These are phyloP conservation scores for Coemansia sp. DNA, from an alignment of 192 early-diverging fungal species.

Conservation along the genomic window DNA sequence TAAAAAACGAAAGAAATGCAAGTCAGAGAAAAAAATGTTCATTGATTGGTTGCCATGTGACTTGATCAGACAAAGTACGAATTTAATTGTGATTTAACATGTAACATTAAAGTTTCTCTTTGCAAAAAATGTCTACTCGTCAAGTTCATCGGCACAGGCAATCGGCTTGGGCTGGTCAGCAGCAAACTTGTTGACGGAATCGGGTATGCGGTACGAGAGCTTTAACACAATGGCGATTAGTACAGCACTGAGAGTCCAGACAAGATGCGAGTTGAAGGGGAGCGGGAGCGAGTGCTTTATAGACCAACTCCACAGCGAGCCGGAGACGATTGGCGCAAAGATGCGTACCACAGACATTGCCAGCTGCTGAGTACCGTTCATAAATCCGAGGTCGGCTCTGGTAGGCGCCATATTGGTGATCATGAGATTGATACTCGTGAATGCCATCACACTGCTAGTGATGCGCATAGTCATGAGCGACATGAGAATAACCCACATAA, in stretches of 20 bases:
- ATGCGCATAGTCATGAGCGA: constrained; percentile 23
- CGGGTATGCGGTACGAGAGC: constrained; percentile 22
- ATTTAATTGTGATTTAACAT: neutral
- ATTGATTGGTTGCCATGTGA: constrained; percentile 4
- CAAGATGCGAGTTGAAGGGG: constrained; percentile 44
- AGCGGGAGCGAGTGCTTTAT: constrained; percentile 36
- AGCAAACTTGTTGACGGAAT: constrained; percentile 40
- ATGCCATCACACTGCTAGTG: constrained; percentile 25
- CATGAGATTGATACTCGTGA: constrained; percentile 43
- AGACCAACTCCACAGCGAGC: constrained; percentile 43
- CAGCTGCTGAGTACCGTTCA: constrained; percentile 49
- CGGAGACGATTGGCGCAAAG: constrained; percentile 33
- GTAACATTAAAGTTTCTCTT: too few species aligned
- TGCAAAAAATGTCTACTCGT: neutral
- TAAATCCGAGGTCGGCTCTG: constrained; percentile 32
- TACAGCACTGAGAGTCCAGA: constrained; percentile 31
- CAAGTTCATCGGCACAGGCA: neutral
- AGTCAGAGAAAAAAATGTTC: constrained; percentile 3
- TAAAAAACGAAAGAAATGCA: neutral
- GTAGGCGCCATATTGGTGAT: constrained; percentile 42
- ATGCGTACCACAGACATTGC: constrained; percentile 21
- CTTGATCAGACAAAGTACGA: neutral
- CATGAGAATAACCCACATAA: constrained; percentile 36
- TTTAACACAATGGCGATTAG: constrained; percentile 7
- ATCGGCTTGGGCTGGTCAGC: constrained; percentile 13